A percentile compares a stretch with the other conserved stretches of the same genome.
Conservation (phyloP, 192 early-diverging fungal species). For the Coemansia sp. region DNA sequence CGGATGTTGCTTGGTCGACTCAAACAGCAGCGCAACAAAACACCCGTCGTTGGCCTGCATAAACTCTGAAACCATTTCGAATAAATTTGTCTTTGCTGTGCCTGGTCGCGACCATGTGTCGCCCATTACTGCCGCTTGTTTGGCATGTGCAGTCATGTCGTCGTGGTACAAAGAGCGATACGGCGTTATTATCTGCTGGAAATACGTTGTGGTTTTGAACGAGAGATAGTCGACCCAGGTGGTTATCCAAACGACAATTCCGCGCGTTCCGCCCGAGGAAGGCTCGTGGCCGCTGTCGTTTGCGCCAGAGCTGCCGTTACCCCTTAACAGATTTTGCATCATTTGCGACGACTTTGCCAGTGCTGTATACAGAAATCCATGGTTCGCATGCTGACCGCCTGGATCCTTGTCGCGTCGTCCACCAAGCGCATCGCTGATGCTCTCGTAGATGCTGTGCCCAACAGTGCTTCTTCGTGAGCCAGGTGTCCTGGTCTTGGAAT, state of each 20-base stretch:
- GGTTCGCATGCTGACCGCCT: conserved; percentile 10
- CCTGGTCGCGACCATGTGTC: conserved; percentile 43
- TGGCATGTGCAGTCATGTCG: conserved; percentile 15
- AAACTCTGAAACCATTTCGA: conserved; percentile 27
- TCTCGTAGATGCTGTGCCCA: conserved; percentile 20
- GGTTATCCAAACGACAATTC: conserved; percentile 29
- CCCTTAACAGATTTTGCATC: conserved; percentile 46
- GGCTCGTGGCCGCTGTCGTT: conserved; percentile 7
- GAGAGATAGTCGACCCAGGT: conserved; percentile 33
- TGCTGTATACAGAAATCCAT: conserved; percentile 31
- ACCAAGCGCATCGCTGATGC: conserved; percentile 14
- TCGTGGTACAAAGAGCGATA: conserved; percentile 39
- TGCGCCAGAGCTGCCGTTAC: conserved; percentile 11
- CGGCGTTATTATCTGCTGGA: conserved; percentile 44
- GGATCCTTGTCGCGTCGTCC: conserved; percentile 14
- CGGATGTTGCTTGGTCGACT: conserved; percentile 44
- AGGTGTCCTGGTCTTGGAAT: not conserved
- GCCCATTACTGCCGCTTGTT: conserved; percentile 22
- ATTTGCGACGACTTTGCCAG: conserved; percentile 48
- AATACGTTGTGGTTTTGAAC: conserved; percentile 48
- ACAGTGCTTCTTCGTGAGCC: conserved; percentile 10
- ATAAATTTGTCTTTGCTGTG: conserved; percentile 23
- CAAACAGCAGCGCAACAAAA: conserved; percentile 52
- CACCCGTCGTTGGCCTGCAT: conserved; percentile 39
- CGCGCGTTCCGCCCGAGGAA: conserved; percentile 21